Base-by-base conservation (phyloP, 2,329 filamentous ascomycete genomes). In the Botryotinia calthae region DNA sequence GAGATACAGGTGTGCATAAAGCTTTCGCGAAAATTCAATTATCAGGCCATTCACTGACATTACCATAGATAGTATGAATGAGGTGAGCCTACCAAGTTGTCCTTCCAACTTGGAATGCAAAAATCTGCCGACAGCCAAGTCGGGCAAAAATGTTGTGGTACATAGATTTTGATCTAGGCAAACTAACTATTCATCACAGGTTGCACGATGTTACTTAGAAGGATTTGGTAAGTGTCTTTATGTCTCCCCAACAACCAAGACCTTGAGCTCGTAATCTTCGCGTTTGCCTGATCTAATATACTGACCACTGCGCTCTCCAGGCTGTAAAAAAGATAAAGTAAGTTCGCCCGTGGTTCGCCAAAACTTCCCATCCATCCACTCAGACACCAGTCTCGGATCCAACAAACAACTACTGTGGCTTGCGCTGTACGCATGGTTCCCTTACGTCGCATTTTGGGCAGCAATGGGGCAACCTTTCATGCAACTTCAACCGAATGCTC, bases 281-380 rank as follows among this genome's bases (percentile, higher is more conserved):
- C 31, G 54, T 72, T 59, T 68, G 70, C 70, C 70, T 71, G 44
- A 56, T 65, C 46, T 63, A 64, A 44, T 37, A 65, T 71, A 46
- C 69, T 71, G 44, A 71, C 69, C n/a, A 71, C 46, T 71, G 18
- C 28, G 12, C 34, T 48, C 42, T 34, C n/a, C 34, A 72, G 70
- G 70, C 48, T 95, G 94, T 80, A 96, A 94, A 82, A 99, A 98
- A 83, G 95, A 99, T 85, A 98, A 97, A 93, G 95, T 98, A 87
- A 83, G 93, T 88, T 44, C 34, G 62, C 44, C 46, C 44, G 28
- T 56, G 56, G 62, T 71, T 64, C 51, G 51, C 51, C 51, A 56
- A 6, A 18, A 28, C 16, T 70, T 54, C 66, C 62, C 28, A 62
- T 31, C 59, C 72, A 71, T 70, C 74, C 76, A 68, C 31, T 51